These are phyloP conservation scores for Zancudomyces culisetae DNA, from an alignment of 371 early-diverging fungal genomes.

Conservation along the genomic window DNA sequence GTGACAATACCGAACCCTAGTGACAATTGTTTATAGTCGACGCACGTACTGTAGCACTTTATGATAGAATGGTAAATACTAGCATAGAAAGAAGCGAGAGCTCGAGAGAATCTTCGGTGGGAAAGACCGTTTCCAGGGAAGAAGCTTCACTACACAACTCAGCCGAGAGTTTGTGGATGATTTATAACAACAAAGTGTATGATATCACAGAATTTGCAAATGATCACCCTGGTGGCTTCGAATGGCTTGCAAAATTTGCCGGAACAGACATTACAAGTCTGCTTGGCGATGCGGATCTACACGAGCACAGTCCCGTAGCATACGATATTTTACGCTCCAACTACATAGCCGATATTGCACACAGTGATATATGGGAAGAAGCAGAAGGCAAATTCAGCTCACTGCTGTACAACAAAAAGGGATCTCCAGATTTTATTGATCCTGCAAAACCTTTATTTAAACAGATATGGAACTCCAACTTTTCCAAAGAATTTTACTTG, in stretches of 20 bases:
- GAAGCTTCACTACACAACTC: conserved; percentile 50
- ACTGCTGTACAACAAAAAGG: neutral
- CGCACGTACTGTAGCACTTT: too few relatives aligned
- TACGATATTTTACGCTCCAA: conserved; percentile 66
- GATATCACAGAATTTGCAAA: conserved; percentile 63
- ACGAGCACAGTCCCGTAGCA: conserved; percentile 65
- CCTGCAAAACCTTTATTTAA: conserved; percentile 55
- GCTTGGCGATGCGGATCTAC: conserved; percentile 52
- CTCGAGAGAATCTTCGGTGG: too few relatives aligned
- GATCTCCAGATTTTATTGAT: conserved; percentile 57
- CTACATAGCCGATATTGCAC: conserved; percentile 43
- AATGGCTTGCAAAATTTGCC: conserved; percentile 50
- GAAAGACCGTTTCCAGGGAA: too few relatives aligned
- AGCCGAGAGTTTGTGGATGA: conserved; percentile 47
- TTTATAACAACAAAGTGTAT: conserved; percentile 54
- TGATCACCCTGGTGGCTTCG: conserved; percentile 70
- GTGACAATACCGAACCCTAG: too few relatives aligned
- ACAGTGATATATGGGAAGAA: conserved; percentile 9
- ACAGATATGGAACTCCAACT: conserved; percentile 54
- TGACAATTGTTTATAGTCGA: too few relatives aligned
- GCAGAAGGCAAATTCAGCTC: neutral
- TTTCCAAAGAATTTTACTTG: conserved; percentile 61
- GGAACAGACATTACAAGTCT: conserved; percentile 48
- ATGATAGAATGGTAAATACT: too few relatives aligned
- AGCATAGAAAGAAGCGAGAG: too few relatives aligned